phyloP scores from a whole-genome alignment of 805 yeast species.

The Dipodascopsis uninucleata region DNA sequence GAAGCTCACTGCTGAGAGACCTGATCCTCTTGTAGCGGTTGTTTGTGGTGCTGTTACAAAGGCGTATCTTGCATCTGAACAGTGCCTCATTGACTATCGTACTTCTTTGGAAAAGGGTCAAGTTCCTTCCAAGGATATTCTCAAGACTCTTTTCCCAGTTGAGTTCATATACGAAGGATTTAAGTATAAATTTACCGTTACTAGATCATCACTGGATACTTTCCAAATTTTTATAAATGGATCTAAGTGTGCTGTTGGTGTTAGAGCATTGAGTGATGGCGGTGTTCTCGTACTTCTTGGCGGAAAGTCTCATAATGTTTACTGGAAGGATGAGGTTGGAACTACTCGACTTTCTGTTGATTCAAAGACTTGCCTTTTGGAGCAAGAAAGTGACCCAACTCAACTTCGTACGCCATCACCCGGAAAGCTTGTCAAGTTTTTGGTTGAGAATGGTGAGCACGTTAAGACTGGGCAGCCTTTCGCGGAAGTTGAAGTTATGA shows the following conservation, averaged over 20 bases:
- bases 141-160: slow-evolving; percentile 85
- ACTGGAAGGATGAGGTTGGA: slow-evolving; percentile 96
- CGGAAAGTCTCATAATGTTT: slow-evolving; percentile 90
- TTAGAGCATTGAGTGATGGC: slow-evolving; percentile 87
- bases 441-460: slow-evolving; percentile 95
- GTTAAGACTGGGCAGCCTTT: slow-evolving; percentile 85
- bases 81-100: slow-evolving; percentile 63
- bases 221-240: slow-evolving; percentile 93
- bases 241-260: slow-evolving; percentile 81
- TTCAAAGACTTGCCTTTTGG: slow-evolving; percentile 88
- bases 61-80: slow-evolving; percentile 77
- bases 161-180: slow-evolving; percentile 94
- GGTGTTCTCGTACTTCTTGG: slow-evolving; percentile 83
- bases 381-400: slow-evolving; percentile 96
- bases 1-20: slow-evolving; percentile 94
- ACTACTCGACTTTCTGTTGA: slow-evolving; percentile 94
- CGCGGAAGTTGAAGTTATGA: slow-evolving; percentile 99
- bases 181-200: slow-evolving; percentile 91
- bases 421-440: slow-evolving; percentile 89
- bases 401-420: slow-evolving; percentile 98
- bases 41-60: slow-evolving; percentile 98
- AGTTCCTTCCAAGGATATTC: slow-evolving; percentile 75
- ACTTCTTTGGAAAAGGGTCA: slow-evolving; percentile 90
- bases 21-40: slow-evolving; percentile 85
- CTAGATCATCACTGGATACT: slow-evolving; percentile 79